Conservation (phyloP, 345 rosid genomes). For the Leavenworthia alabamica region DNA sequence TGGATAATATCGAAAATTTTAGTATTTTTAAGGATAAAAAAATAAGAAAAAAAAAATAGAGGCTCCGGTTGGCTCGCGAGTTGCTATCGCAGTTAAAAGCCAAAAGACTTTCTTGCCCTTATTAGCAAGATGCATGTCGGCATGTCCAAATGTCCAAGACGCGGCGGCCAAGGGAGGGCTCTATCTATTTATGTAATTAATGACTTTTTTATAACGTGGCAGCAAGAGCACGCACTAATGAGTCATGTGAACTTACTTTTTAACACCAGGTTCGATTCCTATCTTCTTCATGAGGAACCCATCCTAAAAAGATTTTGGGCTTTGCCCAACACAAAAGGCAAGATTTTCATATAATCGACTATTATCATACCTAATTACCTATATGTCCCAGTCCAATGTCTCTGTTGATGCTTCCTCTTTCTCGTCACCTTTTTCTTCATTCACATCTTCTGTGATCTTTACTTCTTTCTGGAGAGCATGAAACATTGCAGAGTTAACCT, state of each 20-base stretch:
- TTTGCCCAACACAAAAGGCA: too few relatives aligned
- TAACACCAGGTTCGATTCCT: too few relatives aligned
- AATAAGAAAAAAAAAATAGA: background rate
- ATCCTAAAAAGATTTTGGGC: too few relatives aligned
- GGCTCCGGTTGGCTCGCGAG: conserved; percentile 12
- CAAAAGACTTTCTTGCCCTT: conserved; percentile 8
- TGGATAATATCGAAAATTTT: background rate
- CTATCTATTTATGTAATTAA: background rate
- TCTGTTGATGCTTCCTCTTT: conserved; percentile 18
- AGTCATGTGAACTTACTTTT: too few relatives aligned
- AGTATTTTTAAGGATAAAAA: conserved; percentile 2
- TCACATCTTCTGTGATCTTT: conserved; percentile 14
- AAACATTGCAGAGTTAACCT: conserved; percentile 45
- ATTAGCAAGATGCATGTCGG: conserved; percentile 12
- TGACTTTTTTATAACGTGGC: background rate
- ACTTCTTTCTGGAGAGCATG: conserved; percentile 31
- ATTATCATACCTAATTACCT: too few relatives aligned
- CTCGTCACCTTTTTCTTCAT: conserved; percentile 5
- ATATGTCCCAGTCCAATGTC: conserved; percentile 17
- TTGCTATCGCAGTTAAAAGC: background rate
- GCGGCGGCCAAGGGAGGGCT: conserved; percentile 11
- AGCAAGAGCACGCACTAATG: too few relatives aligned
- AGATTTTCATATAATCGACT: too few relatives aligned
- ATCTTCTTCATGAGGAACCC: too few relatives aligned
- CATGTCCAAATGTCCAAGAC: conserved; percentile 2